Base-by-base conservation (phyloP, 495 filamentous ascomycete species). In the Penicillium waksmanii region DNA sequence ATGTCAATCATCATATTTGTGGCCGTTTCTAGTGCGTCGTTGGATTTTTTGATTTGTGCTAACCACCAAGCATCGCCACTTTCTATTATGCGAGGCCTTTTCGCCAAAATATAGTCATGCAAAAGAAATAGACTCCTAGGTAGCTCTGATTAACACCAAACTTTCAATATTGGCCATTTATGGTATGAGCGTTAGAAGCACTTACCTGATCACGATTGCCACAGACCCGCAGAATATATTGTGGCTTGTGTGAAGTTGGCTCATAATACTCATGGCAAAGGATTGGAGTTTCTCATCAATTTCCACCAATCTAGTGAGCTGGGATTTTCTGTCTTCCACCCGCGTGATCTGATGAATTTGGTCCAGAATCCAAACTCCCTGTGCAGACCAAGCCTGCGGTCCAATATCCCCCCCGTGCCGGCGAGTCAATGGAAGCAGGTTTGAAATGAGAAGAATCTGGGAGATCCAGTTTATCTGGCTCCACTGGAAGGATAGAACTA, bases 1-100 rank as follows among this genome's bases (percentile, higher is more conserved):
- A 56, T 56, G 47, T 56, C 54, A 23, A 56, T 12, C 54, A 56
- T 56, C 44, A 56, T 56, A 18, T 50, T 56, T 2, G 44, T 56
- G n/a, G 43, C 54, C 19, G 54, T 56, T 33, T 34, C 43, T 5
- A 56, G 54, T 15, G 54, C 43, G 0, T 33, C 54, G 21, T 48
- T 44, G n/a, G 54, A 56, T 25, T 56, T 17, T 27, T 56, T 43
- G 11, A 56, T 36, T 11, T 31, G 43, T 7, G 43, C 25, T 50
- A 35, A 19, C 54, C 54, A 50, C 44, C 31, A 56, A 43, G 7
- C 17, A 38, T 50, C 31, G 0, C 13, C 33, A 42, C 1, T 1
- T 42, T 42, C 38, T 42, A 42, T 42, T 40, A n/a, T 23, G 27
- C 13, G 10, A 56, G 44, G 54, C 23, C 47, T 12, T 27, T 56